Evolutionary conservation across 305 asterid species (phyloP).

Genomic region (Fraxinus velutina): DNA sequence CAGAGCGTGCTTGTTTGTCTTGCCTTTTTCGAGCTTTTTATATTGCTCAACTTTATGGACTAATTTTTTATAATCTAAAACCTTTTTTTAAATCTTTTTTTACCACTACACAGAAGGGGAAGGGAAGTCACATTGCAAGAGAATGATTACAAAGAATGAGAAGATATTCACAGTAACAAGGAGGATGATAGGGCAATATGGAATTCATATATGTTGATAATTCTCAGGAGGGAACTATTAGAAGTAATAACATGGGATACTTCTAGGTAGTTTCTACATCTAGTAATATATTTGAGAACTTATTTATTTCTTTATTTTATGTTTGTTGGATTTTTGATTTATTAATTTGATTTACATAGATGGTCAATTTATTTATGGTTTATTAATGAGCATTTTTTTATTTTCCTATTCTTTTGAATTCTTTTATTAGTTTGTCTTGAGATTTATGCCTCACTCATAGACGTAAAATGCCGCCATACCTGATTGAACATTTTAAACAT

Average conservation of each 20-base stretch:
- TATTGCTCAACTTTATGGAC: neutral
- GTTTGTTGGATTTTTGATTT: neutral
- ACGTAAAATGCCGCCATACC: neutral
- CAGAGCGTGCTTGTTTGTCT: neutral
- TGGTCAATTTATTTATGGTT: neutral
- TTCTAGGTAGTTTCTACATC: neutral
- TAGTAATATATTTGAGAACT: neutral
- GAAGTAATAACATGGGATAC: neutral
- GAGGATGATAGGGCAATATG: neutral
- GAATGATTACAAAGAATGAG: neutral
- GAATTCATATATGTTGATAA: neutral
- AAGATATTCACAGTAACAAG: neutral
- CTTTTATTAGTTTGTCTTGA: neutral
- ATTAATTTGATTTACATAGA: neutral
- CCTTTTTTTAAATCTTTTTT: neutral
- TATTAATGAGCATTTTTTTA: neutral
- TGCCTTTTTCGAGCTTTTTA: neutral
- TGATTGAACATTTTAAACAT: neutral
- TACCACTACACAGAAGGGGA: neutral
- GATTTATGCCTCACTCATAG: neutral
- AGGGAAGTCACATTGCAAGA: neutral
- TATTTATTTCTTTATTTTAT: neutral
- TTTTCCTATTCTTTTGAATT: neutral
- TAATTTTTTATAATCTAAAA: neutral
- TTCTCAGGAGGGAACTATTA: neutral